Evolutionary conservation across 2,329 filamentous ascomycete species (phyloP).

Genomic region (Fusarium circinatum): DNA sequence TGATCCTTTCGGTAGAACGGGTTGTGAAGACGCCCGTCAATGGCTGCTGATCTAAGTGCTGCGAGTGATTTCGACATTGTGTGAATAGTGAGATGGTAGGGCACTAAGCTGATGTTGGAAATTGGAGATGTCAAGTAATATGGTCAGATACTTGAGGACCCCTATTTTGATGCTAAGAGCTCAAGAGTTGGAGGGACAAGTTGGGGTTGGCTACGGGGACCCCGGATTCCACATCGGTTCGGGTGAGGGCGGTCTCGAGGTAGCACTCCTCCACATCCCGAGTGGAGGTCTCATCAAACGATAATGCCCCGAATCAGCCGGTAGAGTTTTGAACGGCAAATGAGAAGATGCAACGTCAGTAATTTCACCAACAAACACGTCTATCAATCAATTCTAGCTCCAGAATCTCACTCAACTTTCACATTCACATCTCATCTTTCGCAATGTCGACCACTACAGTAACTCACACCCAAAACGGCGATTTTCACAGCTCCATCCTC

Average conservation of each 20-base stretch:
- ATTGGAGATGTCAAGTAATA: background rate
- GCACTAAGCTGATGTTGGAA: background rate
- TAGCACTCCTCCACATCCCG: conserved; percentile 27
- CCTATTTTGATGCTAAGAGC: background rate
- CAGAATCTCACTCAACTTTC: background rate
- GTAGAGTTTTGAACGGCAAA: background rate
- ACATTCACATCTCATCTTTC: background rate
- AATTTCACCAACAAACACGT: background rate
- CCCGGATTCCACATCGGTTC: conserved; percentile 13
- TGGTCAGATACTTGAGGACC: background rate
- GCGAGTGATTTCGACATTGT: conserved; percentile 33
- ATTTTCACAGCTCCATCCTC: conserved; percentile 8
- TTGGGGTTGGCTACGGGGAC: background rate
- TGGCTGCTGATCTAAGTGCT: conserved; percentile 29
- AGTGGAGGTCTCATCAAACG: conserved; percentile 10
- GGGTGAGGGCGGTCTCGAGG: conserved; percentile 2
- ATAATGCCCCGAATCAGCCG: background rate
- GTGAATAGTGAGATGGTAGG: background rate
- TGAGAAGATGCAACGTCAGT: background rate
- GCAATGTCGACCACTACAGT: conserved; percentile 25
- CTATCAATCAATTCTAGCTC: background rate
- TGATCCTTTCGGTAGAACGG: conserved; percentile 37
- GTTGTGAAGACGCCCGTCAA: conserved; percentile 35
- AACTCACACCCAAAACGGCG: conserved; percentile 1
- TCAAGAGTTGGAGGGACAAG: background rate